Evolutionary conservation across 2,329 filamentous ascomycete genomes (phyloP).

Genomic region (Phaeosphaeriaceae sp.): DNA sequence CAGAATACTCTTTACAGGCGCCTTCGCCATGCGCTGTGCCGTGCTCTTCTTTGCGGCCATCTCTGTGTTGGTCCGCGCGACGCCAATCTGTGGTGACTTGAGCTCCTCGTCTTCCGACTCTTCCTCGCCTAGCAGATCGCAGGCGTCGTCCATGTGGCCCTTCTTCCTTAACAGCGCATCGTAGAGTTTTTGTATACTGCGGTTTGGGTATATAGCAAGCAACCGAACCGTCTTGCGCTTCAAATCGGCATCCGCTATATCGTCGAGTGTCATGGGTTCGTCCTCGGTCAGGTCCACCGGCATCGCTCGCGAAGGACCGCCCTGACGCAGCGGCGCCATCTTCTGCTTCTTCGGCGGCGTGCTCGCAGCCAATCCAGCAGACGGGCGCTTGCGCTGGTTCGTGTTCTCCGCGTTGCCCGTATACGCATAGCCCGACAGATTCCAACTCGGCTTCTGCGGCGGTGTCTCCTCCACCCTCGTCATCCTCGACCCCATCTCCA

Average conservation of each 20-base stretch:
- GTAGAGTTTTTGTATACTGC: conserved; percentile 56
- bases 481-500: conserved; percentile 44
- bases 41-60: conserved; percentile 50
- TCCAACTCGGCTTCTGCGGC: conserved; percentile 39
- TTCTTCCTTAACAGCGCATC: conserved; percentile 59
- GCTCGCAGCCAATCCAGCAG: conserved; percentile 20
- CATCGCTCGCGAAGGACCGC: conserved; percentile 42
- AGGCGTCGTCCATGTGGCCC: conserved; percentile 64
- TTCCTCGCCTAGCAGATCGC: conserved; percentile 23
- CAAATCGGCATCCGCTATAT: conserved; percentile 55
- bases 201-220: conserved; percentile 54
- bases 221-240: conserved; percentile 62
- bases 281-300: conserved; percentile 37
- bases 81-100: conserved; percentile 33
- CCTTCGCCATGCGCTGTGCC: conserved; percentile 64
- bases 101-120: conserved; percentile 46
- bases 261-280: conserved; percentile 24
- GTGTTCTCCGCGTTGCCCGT: conserved; percentile 15
- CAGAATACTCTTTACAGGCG: conserved; percentile 62
- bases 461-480: conserved; percentile 44
- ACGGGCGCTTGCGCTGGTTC: conserved; percentile 35
- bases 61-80: conserved; percentile 20
- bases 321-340: conserved; percentile 32
- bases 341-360: conserved; percentile 35
- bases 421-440: conserved; percentile 36